Base-by-base conservation (phyloP, 768 basidiomycete species). In the Suillus discolor region DNA sequence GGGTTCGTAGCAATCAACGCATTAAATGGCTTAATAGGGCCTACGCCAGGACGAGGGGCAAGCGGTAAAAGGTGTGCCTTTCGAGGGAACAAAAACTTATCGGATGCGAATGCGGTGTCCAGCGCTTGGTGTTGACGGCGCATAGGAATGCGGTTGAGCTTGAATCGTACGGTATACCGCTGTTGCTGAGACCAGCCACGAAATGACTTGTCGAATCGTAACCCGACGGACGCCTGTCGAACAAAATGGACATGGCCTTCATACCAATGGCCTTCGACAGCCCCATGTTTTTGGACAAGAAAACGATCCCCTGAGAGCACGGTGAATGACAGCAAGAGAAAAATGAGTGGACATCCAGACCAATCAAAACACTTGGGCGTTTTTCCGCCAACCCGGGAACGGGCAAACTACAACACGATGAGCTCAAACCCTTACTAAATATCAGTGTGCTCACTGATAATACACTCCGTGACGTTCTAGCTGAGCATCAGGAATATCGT, bases 371-470 rank as follows among this genome's bases (percentile, higher is more conserved):
- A 25, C 84, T 85, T 0, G 87, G 87, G 4, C 87, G 79, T 59
- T 84, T 84, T 73, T 88, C 86, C 2, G 84, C 85, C 1, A 88
- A 76, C 6, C 87, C 87, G 39, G 84, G 79, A 11, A 89, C 86
- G 39, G 75, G 64, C 6, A 89, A 73, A 31, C 86, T 88, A 45
- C 11, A 60, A 12, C 5, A 41, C 12, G 6, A 60, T 31, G 25
- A 60, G 59, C 11, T 20, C 7, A 3, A 60, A 28, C 25, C 6
- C 5, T 25, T 28, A 16, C 28, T 6, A 31, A 60, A 20, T 41
- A 60, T 13, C 12, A 60, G 7, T 42, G 18, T 60, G 18, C 59
- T 60, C 41, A 60, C 84, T 81, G 77, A 72, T 86, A 86, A 28
- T 80, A 60, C 25, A 18, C 41, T 42, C 38, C 18, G 11, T 60